These are phyloP conservation scores for Dactylellina haptotyla DNA, from an alignment of 2,329 filamentous ascomycete species.

Conservation along the genomic window DNA sequence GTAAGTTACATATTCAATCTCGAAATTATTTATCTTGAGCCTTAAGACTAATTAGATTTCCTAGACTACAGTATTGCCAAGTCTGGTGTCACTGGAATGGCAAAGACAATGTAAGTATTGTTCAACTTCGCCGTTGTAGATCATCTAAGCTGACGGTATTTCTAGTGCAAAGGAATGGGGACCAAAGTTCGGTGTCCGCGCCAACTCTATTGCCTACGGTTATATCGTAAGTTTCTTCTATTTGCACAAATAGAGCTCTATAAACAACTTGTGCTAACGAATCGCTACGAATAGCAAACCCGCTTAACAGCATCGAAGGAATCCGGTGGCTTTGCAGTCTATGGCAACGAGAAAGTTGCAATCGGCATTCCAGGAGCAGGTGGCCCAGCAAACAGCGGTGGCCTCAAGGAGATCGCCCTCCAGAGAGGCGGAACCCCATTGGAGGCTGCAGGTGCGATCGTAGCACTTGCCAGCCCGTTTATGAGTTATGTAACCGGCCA, in stretches of 20 bases:
- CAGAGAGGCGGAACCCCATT: constrained; percentile 78
- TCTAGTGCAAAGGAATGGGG: constrained; percentile 43
- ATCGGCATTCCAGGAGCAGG: constrained; percentile 75
- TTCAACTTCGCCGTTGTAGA: not conserved
- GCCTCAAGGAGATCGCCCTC: constrained; percentile 72
- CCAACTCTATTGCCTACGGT: constrained; percentile 74
- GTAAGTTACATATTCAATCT: constrained; percentile 3
- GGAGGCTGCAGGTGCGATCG: constrained; percentile 79
- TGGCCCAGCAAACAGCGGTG: constrained; percentile 62
- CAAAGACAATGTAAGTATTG: constrained; percentile 77
- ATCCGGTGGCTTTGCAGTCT: constrained; percentile 79
- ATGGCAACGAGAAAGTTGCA: constrained; percentile 78
- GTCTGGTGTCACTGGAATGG: constrained; percentile 82
- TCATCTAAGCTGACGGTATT: not conserved
- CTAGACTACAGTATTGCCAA: constrained; percentile 87
- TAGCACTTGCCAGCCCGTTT: constrained; percentile 82
- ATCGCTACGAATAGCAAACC: constrained; percentile 63
- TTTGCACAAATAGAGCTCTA: not conserved
- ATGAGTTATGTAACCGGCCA: constrained; percentile 88
- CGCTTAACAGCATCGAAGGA: constrained; percentile 86
- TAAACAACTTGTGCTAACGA: constrained; percentile 1
- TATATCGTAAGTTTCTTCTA: constrained; percentile 61
- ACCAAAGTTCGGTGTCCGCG: constrained; percentile 77
- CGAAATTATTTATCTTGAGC: constrained; percentile 56
- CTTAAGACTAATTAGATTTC: constrained; percentile 68